A percentile compares a stretch with the other conserved stretches of the same genome.
phyloP scores from a whole-genome alignment of 73 alveolate species.

The Paramecium bursaria region DNA sequence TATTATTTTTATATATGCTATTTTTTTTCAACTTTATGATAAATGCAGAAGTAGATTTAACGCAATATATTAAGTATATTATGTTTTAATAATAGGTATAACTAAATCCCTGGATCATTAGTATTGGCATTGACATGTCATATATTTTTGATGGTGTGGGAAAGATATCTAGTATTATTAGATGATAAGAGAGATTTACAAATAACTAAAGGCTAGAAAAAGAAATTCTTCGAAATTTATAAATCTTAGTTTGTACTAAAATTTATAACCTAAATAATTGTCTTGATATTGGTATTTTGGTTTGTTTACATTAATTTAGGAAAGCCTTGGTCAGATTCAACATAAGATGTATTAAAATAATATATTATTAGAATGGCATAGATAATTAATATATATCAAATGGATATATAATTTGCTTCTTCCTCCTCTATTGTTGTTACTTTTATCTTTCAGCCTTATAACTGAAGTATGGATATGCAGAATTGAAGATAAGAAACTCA shows the following conservation, averaged over 20 bases:
- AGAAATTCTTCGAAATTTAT: slow-evolving; percentile 12
- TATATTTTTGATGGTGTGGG: slow-evolving; percentile 29
- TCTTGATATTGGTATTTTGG: slow-evolving; percentile 24
- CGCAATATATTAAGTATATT: not conserved
- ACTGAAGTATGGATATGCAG: slow-evolving; percentile 61
- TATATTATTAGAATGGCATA: not conserved
- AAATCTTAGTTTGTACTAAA: slow-evolving; percentile 45
- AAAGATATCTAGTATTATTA: slow-evolving; percentile 13
- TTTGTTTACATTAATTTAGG: slow-evolving; percentile 52
- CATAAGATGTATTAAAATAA: not conserved
- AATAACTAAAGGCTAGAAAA: not conserved
- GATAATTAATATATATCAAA: not conserved
- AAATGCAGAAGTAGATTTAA: not conserved
- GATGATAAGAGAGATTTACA: not conserved
- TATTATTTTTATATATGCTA: slow-evolving; percentile 43
- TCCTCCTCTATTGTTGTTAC: slow-evolving; percentile 38
- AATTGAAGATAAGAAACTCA: slow-evolving; percentile 60
- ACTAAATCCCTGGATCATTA: slow-evolving; percentile 34
- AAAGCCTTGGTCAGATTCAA: not conserved
- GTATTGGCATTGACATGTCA: slow-evolving; percentile 10
- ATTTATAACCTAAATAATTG: not conserved
- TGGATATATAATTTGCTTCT: slow-evolving; percentile 2
- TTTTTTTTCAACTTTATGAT: slow-evolving; percentile 45
- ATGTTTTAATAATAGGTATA: too few species aligned
- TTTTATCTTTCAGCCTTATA: slow-evolving; percentile 59